Base-by-base conservation (phyloP, 202 grass and related monocot species). In the Setaria italica region DNA sequence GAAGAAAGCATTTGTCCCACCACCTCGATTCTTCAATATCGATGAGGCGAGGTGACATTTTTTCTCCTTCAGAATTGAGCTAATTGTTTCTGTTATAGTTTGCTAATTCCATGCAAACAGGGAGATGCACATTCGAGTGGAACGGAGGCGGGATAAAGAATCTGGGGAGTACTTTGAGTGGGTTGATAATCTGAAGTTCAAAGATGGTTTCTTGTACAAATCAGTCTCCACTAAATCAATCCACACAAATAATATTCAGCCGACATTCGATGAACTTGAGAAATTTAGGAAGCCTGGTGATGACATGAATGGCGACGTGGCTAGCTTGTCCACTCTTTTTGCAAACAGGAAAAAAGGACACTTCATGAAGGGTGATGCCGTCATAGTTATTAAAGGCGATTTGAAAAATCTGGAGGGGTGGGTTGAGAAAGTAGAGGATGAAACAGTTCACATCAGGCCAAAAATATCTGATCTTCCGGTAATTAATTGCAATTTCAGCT, bases 371-470 rank as follows among this genome's bases (percentile, higher is more conserved):
- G 94, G 94, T 84, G 94, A 99, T 64, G 94, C 92, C 7, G 94
- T 99, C 25, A 94, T 99, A 85, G 90, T 99, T 85, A 63, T 99
- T 62, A 95, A 93, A 64, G 97, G 94, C 0, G 97, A 99, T 84
- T 88, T 96, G 6, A 97, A 99, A 90, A 97, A 97, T 88, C 80
- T 99, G 77, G 90, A 94, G 83, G 97, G 97, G n/a, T 99, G 97
- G 97, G 92, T 99, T 86, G 97, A 99, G 70, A 99, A 99, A 88
- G 97, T 99, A 55, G 97, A 99, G 77, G 97, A 99, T 42, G 94
- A 91, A 34, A 99, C 90, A 25, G 97, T 99, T 65, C 85, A 99
- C 72, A 88, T 99, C 66, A 99, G 82, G 68, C 90, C 97, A 9
- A 99, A 99, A 88, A 83, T 90, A 80, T 49, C 90, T 11, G 87